Percentiles rank a stretch among this genome's conserved stretches.
phyloP scores from a whole-genome alignment of 768 basidiomycete genomes.

The Chlorophyllum brunneum region DNA sequence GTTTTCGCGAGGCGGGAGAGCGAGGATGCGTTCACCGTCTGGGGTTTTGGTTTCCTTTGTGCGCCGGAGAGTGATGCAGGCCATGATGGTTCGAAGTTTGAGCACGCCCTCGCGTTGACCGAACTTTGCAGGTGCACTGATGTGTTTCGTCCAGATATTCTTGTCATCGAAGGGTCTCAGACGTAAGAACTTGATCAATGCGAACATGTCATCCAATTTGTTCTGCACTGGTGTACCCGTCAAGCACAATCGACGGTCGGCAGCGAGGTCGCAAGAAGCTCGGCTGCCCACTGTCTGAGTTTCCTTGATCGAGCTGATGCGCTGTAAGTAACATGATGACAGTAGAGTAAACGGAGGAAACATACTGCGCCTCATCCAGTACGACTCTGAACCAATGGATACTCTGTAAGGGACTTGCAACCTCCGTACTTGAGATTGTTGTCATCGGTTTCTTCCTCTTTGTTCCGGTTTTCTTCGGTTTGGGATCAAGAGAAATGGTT shows the following conservation, averaged over 20 bases:
- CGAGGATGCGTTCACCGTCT: conserved; percentile 81
- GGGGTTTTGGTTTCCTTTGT: conserved; percentile 86
- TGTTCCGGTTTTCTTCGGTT: conserved; percentile 62
- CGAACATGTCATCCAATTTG: conserved; percentile 97
- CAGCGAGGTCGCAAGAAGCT: conserved; percentile 91
- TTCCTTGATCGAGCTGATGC: conserved; percentile 84
- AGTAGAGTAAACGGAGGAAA: conserved; percentile 17
- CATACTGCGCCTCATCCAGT: conserved; percentile 93
- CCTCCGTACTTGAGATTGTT: conserved; percentile 33
- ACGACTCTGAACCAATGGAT: conserved; percentile 97
- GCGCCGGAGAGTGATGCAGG: conserved; percentile 91
- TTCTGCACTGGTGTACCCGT: conserved; percentile 99
- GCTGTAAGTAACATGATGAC: conserved; percentile 3
- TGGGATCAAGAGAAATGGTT: conserved; percentile 40
- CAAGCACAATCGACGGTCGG: conserved; percentile 88
- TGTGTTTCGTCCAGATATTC: conserved; percentile 87
- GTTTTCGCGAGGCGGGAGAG: conserved; percentile 88
- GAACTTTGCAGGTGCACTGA: conserved; percentile 90
- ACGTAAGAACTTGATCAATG: conserved; percentile 93
- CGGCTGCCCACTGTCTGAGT: conserved; percentile 90
- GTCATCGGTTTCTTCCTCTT: conserved; percentile 57
- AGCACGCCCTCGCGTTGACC: conserved; percentile 87
- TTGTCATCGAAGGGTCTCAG: conserved; percentile 92
- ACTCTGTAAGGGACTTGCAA: conserved; percentile 82
- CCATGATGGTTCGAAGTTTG: conserved; percentile 96